Evolutionary conservation across 1,139 yeast genomes (phyloP).

Genomic region (Pichia kudriavzevii): DNA sequence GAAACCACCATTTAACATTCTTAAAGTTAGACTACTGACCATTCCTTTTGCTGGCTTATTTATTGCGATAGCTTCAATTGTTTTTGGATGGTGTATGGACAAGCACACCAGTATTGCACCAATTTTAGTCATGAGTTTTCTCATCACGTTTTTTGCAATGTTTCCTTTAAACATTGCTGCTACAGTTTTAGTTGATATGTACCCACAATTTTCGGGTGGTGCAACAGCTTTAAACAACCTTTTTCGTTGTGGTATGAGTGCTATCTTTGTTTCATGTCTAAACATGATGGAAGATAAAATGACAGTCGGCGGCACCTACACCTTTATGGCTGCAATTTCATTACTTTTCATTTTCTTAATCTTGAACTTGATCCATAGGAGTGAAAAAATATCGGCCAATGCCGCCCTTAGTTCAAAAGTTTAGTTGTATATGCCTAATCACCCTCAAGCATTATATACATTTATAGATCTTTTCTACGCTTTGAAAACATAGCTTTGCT

Average conservation of each 20-base stretch:
- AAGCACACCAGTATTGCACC: constrained; percentile 42
- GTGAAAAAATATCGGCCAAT: too few species aligned
- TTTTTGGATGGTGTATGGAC: constrained; percentile 68
- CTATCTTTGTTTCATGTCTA: constrained; percentile 56
- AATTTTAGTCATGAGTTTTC: constrained; percentile 47
- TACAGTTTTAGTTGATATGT: constrained; percentile 54
- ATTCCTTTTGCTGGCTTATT: constrained; percentile 33
- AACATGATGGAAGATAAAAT: constrained; percentile 46
- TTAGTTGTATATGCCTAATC: too few species aligned
- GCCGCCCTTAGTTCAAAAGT: too few species aligned
- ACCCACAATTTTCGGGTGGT: constrained; percentile 52
- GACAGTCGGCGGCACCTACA: constrained; percentile 59
- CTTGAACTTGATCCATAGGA: too few species aligned
- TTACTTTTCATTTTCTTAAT: too few species aligned
- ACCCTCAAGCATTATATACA: too few species aligned
- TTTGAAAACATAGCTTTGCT: too few species aligned
- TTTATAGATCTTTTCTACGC: too few species aligned
- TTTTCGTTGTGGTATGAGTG: constrained; percentile 52
- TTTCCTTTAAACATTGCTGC: constrained; percentile 43
- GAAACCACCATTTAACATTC: constrained; percentile 36
- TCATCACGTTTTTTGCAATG: constrained; percentile 47
- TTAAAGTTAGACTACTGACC: constrained; percentile 39
- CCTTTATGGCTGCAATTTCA: constrained; percentile 42
- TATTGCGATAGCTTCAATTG: constrained; percentile 34
- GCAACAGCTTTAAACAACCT: constrained; percentile 56